Percentiles rank a stretch among this genome's conserved stretches.
Conservation (phyloP, 129 eudicot species). For the Smallanthus sonchifolius region DNA sequence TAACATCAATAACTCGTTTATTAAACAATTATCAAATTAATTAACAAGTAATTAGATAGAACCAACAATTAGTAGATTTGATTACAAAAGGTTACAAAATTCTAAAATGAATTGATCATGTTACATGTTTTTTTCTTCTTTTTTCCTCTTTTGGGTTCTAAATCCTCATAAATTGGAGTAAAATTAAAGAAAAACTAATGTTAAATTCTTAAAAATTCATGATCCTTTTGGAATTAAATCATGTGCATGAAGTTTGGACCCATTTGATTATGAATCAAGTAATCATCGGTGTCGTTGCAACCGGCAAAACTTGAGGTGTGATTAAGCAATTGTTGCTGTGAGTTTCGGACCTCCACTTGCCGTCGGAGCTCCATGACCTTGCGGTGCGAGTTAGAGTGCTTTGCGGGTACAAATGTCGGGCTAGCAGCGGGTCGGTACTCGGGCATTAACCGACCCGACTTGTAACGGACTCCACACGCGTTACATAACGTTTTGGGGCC, state of each 20-base stretch:
- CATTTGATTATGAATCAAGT: slow-evolving; percentile 57
- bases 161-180: slow-evolving; percentile 15
- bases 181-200: neutral
- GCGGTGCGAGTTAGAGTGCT: slow-evolving; percentile 89
- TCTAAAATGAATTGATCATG: slow-evolving; percentile 44
- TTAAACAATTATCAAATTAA: neutral
- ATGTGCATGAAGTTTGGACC: slow-evolving; percentile 52
- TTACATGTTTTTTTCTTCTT: slow-evolving; percentile 26
- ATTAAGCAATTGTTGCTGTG: slow-evolving; percentile 48
- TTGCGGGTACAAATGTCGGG: slow-evolving; percentile 76
- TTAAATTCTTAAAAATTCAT: slow-evolving; percentile 1
- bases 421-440: slow-evolving; percentile 96
- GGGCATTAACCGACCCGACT: slow-evolving; percentile 93
- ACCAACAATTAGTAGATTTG: slow-evolving; percentile 27
- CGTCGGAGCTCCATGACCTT: slow-evolving; percentile 93
- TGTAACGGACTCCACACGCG: slow-evolving; percentile 92
- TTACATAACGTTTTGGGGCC: slow-evolving; percentile 94
- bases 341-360: slow-evolving; percentile 64
- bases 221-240: slow-evolving; percentile 34
- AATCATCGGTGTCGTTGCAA: slow-evolving; percentile 45
- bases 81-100: slow-evolving; percentile 29
- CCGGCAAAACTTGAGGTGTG: slow-evolving; percentile 41
- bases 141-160: neutral
- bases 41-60: neutral
- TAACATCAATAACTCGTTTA: neutral